These are phyloP conservation scores for Calonectria leucothoes DNA, from an alignment of 2,329 filamentous ascomycete genomes.

Conservation along the genomic window DNA sequence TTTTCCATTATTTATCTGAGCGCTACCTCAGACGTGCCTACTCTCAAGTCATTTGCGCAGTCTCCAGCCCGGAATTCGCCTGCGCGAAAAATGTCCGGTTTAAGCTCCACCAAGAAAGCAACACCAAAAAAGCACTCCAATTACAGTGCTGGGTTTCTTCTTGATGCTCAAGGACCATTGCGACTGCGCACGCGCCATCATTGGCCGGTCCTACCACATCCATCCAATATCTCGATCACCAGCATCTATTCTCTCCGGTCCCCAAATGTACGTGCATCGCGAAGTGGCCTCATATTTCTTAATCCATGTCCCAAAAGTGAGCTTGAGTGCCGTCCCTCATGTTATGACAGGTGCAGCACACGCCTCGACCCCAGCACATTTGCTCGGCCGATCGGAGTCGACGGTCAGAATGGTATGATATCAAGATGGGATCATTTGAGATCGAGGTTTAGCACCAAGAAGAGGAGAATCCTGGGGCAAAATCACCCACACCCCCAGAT, in stretches of 20 bases:
- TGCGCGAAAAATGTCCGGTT: conserved; percentile 3
- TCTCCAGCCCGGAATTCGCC: conserved; percentile 18
- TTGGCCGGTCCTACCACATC: conserved; percentile 5
- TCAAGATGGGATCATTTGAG: conserved; percentile 22
- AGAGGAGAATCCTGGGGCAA: conserved; percentile 13
- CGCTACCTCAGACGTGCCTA: not conserved
- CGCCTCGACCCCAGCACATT: not conserved
- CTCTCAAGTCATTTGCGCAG: not conserved
- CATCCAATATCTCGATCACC: not conserved
- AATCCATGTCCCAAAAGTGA: not conserved
- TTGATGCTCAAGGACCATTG: not conserved
- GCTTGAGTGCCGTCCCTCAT: conserved; percentile 4
- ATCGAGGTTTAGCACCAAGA: conserved; percentile 8
- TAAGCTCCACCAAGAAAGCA: conserved; percentile 13
- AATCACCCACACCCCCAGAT: conserved; percentile 18
- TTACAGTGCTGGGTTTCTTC: not conserved
- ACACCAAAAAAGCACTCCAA: conserved; percentile 4
- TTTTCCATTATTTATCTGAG: not conserved
- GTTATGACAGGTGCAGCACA: not conserved
- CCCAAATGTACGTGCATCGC: conserved; percentile 6
- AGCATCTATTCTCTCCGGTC: not conserved
- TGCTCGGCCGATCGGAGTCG: conserved; percentile 9
- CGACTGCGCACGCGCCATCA: not conserved
- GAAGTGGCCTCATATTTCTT: conserved; percentile 19
- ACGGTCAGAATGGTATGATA: conserved; percentile 13